Base-by-base conservation (phyloP, 805 yeast genomes). In the Wickerhamia fluorescens region DNA sequence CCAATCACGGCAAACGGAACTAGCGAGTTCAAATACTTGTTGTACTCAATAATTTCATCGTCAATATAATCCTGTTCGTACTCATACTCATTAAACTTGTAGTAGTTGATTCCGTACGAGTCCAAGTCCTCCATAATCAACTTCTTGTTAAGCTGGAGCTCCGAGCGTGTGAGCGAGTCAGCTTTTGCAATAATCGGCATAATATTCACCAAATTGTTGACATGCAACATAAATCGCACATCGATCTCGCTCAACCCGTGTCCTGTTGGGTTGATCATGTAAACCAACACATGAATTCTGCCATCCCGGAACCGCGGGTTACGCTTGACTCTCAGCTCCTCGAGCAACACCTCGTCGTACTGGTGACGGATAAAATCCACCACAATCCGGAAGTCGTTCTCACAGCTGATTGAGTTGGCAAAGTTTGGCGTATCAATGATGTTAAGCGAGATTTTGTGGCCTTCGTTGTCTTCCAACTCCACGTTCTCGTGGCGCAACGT, bases 291-390 rank as follows among this genome's bases (percentile, higher is more conserved):
- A 48, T 83, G 94, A 25, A 83, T 83, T 47, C 94, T 68, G 10
- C 88, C 84, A 47, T 83, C 94, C 51, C 79, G 80, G 51, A 83
- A 83, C 33, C 94, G 61, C 16, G 94, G 94, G 44, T 83, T 83
- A 66, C 94, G 72, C 61, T 82, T 78, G 25, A 83, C 83, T 40
- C 87, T 70, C 33, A 82, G 73, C 47, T 83, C 94, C 50, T 83
- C 94, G 38, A 82, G 68, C 38, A 83, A 61, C 20, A 82, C 83
- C 47, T 82, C 92, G 51, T 83, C 94, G 53, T 77, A 83, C 51
- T 83, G 92, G 45, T 80, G 86, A 49, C 82, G 77, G 37, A 83
- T 65, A 48, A 78, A 83, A 46, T 83, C 89, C n/a, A 78, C 79
- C 36, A 83, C 67, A 29, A 78, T 58, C 38, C 73, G 73, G 53